Base-by-base conservation (phyloP, 352 stramenopile genomes). In the Aphanomyces stellatus region DNA sequence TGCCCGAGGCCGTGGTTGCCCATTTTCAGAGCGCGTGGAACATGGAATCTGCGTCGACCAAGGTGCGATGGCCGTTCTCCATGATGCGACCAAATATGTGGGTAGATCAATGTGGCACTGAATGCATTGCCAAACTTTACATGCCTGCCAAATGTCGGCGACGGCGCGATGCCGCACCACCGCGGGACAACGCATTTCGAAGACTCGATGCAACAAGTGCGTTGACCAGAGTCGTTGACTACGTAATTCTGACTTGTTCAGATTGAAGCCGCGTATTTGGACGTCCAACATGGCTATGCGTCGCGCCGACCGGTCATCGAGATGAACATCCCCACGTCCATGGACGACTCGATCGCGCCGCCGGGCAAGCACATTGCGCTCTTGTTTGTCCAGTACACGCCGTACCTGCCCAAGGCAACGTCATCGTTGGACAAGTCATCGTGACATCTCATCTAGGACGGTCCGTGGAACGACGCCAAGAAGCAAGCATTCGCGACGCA, bases 321-420 rank as follows among this genome's bases (percentile, higher is more conserved):
- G 65, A 95, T 97, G 89, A 96, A 93, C 37, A 81, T 97, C 13
- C 90, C 90, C 3, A 96, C 90, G 2, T 88, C 85, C 0, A 42
- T 97, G 6, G 89, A 97, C 61, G 65, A 69, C 5, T 86, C 86
- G 13, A 89, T 93, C 65, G 81, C 84, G 13, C 84, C 84, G 7
- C 75, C 77, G 76, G 89, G 88, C 19, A 89, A 97, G 33, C 89
- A 97, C 42, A 80, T 97, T n/a, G 88, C 85, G 40, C 69, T 96
- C 10, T 74, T 97, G 2, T 97, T 97, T 65, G 84, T 96, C 11
- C 89, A 97, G 73, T 97, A 96, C 69, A 95, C 90, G 3, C 89
- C 89, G 1, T 97, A 96, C 41, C 65, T 85, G 34, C 85, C 85
- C 41, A 89, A 91, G 73, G 85, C 88, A 64, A 55, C 10, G 28